phyloP scores from a whole-genome alignment of 257 asterid species.

The Penstemon davidsonii region DNA sequence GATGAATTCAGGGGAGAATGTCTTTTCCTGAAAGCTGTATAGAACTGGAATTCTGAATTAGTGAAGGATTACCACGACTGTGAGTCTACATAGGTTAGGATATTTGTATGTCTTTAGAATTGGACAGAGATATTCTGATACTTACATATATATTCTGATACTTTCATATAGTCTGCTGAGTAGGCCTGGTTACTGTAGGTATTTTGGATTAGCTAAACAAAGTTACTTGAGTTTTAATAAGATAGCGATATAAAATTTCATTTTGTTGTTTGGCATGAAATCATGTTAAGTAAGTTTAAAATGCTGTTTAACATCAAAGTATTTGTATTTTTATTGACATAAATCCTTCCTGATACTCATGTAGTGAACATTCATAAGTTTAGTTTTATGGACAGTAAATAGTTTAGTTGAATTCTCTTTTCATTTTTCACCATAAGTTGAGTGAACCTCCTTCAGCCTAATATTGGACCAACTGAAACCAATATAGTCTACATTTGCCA shows the following conservation, averaged over 20 bases:
- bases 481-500: too few relatives aligned
- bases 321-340: too few relatives aligned
- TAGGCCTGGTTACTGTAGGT: neutral
- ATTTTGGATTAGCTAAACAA: neutral
- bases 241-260: neutral
- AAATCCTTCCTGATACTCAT: too few relatives aligned
- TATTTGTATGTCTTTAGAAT: neutral
- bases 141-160: neutral
- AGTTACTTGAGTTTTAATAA: neutral
- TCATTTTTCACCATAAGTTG: too few relatives aligned
- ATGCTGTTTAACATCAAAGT: too few relatives aligned
- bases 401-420: too few relatives aligned
- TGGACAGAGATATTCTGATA: neutral
- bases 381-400: too few relatives aligned
- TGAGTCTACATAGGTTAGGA: slow-evolving; percentile 2
- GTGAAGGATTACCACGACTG: neutral
- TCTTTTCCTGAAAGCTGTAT: slow-evolving; percentile 9
- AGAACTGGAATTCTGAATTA: neutral
- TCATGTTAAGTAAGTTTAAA: too few relatives aligned
- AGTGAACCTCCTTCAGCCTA: too few relatives aligned
- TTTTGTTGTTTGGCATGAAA: neutral
- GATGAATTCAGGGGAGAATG: slow-evolving; percentile 15
- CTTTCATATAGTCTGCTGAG: neutral
- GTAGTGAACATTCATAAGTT: too few relatives aligned
- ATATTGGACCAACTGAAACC: too few relatives aligned